Conservation (phyloP, 164 flowering plant genomes). For the Vitis cinerea region DNA sequence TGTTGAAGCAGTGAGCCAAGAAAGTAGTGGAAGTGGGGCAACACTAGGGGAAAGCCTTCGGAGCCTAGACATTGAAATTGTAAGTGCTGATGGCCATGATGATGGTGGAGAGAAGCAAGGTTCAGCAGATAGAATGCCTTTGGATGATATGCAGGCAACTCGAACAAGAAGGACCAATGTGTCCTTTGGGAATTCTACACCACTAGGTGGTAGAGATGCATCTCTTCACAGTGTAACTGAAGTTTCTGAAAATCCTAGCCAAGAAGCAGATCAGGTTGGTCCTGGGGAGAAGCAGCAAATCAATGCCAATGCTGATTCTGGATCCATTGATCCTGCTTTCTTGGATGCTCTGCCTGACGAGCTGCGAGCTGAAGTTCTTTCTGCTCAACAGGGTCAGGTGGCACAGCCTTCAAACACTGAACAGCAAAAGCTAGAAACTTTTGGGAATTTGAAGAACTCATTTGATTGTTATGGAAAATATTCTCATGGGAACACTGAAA, state of each 20-base stretch:
- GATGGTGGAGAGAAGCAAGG: constrained; percentile 93
- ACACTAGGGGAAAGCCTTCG: constrained; percentile 95
- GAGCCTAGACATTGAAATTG: constrained; percentile 97
- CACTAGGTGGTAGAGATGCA: constrained; percentile 58
- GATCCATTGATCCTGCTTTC: constrained; percentile 92
- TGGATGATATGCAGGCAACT: constrained; percentile 49
- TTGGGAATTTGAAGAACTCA: constrained; percentile 2
- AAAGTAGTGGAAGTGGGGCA: constrained; percentile 96
- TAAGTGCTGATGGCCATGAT: constrained; percentile 99
- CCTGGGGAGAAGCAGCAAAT: constrained; percentile 56
- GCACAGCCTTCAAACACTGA: constrained; percentile 68
- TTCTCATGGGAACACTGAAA: constrained; percentile 5
- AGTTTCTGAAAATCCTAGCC: constrained; percentile 73
- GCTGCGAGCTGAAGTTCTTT: constrained; percentile 92
- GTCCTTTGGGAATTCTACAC: constrained; percentile 44
- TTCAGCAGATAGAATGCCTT: constrained; percentile 55
- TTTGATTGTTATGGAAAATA: neutral
- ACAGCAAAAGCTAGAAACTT: constrained; percentile 36
- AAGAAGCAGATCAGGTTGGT: constrained; percentile 60
- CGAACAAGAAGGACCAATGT: constrained; percentile 64
- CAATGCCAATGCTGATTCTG: constrained; percentile 51
- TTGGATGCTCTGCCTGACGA: constrained; percentile 98
- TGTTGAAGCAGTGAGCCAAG: constrained; percentile 97
- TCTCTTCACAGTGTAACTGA: constrained; percentile 81
- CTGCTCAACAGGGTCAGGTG: constrained; percentile 83